phyloP scores from a whole-genome alignment of 2,329 filamentous ascomycete species.

The Botrytis porri region DNA sequence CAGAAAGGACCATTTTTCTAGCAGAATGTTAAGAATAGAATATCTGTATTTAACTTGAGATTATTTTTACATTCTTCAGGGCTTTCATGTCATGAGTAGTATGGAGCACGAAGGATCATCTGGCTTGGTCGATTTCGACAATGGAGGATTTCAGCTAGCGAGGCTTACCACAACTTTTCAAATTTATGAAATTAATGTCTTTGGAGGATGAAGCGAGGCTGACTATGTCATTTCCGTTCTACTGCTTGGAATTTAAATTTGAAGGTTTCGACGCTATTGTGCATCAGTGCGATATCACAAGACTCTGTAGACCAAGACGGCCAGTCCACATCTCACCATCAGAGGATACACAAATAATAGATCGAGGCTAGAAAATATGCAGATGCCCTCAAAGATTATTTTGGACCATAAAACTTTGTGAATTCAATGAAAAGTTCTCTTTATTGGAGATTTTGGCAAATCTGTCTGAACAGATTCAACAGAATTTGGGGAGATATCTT shows the following conservation, averaged over 20 bases:
- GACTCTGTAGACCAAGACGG: neutral
- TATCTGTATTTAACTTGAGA: no score
- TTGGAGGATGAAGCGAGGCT: neutral
- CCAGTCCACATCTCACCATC: conserved; percentile 19
- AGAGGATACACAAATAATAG: conserved; percentile 19
- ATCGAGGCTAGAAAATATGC: conserved; percentile 12
- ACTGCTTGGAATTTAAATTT: neutral
- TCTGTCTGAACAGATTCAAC: conserved; percentile 49
- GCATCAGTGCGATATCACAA: neutral
- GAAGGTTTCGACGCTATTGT: neutral
- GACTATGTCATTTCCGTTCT: neutral
- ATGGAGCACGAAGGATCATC: neutral
- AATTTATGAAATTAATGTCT: neutral
- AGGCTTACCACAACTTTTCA: neutral
- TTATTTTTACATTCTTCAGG: neutral
- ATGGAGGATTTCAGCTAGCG: neutral
- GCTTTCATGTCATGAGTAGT: neutral
- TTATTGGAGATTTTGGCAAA: conserved; percentile 92
- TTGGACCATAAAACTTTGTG: neutral
- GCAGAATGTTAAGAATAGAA: neutral
- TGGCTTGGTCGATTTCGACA: neutral
- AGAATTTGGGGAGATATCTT: neutral
- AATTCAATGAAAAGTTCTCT: conserved; percentile 60
- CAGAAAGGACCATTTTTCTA: neutral
- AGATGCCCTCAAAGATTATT: neutral